Base-by-base conservation (phyloP, 75 land plant species). In the Picea sitchensis region DNA sequence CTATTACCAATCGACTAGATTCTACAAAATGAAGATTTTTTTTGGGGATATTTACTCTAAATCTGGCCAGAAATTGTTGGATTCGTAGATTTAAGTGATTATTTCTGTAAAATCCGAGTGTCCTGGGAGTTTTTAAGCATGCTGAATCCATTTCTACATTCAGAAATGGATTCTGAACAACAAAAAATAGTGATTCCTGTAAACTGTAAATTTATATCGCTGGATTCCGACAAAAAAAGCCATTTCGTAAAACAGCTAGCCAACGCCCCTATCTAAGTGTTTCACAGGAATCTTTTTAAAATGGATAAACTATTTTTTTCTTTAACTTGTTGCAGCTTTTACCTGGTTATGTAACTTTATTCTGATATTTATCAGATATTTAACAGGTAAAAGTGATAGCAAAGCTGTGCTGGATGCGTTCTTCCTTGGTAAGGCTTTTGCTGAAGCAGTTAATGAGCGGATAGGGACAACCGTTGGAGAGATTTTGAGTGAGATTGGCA, bases 401-500 rank as follows among this genome's bases (percentile, higher is more conserved):
- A 94, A 84, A 76, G 87, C 78, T 58, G 86, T 96, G 31, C 76
- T 96, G 68, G 96, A 96, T 81, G 95, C 97, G 54, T 96, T 96
- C 73, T 94, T 96, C 85, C 79, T 96, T 77, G 99, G 99, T 21
- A 96, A 96, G 85, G 99, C 99, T 79, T 65, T 96, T 20, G 97
- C 97, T 54, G 99, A 96, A 81, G 87, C 97, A 68, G 61, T 96
- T 26, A 96, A 81, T 69, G 99, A 94, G 75, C 86, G 99, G 36
- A 60, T 96, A 26, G 95, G 89, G 61, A 88, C 93, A 14, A 79
- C 93, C 36, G 82, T 96, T 57, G 98, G 99, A 20, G 99, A 96
- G 82, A 69, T 96, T 61, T 77, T 96, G 78, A 92, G 99, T 82
- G 84, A 90, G 44, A 23, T 96, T 74, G 99, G 99, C 57, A 86